Evolutionary conservation across 108 stramenopile species (phyloP).

Genomic region (Schizochytrium sp.): DNA sequence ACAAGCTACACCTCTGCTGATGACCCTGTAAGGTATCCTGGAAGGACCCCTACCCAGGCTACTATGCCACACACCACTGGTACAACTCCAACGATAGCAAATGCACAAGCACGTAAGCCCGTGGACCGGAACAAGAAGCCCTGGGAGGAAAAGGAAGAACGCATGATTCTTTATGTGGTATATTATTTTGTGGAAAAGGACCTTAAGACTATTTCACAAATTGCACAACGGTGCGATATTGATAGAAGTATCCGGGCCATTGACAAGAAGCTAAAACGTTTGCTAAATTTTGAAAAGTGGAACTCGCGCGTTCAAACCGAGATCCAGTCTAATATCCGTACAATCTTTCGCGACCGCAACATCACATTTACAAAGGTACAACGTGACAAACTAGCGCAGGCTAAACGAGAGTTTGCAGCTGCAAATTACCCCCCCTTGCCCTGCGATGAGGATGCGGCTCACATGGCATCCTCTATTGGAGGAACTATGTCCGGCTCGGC

Average conservation of each 20-base stretch:
- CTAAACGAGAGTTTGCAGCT: conserved; percentile 24
- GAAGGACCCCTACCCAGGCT: not conserved
- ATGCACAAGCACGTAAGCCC: no score
- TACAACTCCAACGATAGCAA: not conserved
- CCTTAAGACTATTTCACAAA: conserved; percentile 51
- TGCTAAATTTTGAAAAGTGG: conserved; percentile 35
- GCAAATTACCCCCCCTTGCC: conserved; percentile 42
- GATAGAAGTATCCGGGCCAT: conserved; percentile 23
- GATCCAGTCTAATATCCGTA: conserved; percentile 15
- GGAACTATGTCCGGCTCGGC: no score
- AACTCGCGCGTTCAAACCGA: conserved; percentile 57
- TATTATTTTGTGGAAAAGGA: conserved; percentile 60
- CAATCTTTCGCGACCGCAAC: conserved; percentile 22
- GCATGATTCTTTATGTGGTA: conserved; percentile 32
- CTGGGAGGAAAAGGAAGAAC: conserved; percentile 47
- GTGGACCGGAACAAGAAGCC: conserved; percentile 41
- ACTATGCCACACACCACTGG: not conserved
- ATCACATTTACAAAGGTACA: conserved; percentile 18
- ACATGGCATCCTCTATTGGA: no score
- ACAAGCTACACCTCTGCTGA: not conserved
- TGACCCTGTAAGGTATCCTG: conserved; percentile 4
- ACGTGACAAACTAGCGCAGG: not conserved
- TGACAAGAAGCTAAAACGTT: conserved; percentile 59
- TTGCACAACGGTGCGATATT: conserved; percentile 31
- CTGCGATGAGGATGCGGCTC: not conserved